Base-by-base conservation (phyloP, 805 yeast genomes). In the Jamesozyma hellenica region DNA sequence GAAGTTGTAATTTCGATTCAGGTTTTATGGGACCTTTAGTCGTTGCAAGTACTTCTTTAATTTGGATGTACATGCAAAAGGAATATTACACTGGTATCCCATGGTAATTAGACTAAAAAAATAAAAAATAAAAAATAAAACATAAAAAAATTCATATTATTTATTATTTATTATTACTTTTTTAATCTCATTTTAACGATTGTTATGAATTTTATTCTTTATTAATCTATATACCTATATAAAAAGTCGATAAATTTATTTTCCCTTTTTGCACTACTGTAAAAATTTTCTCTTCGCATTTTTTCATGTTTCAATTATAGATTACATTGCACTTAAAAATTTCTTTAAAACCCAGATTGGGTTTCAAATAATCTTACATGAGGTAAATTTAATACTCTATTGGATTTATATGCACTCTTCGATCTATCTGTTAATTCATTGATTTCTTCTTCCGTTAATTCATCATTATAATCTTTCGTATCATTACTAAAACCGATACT, bases 1-100 rank as follows among this genome's bases (percentile, higher is more conserved):
- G 74, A 45, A 87, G 94, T 21, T 83, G 92, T 51, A 79, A 75
- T 60, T 71, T 86, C 23, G 96, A 92, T 42, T 82, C 80, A 49
- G 97, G 97, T 2, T 73, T 92, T 42, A 66, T 76, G 37, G 97
- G 97, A 3, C 98, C 98, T 10, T 70, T 87, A 52, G 59, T 90
- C 36, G 95, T 90, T 35, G 74, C 92, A 4, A 70, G 84, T 10
- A 65, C 78, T 26, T 74, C 82, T n/a, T 68, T 82, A 44, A 54
- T 68, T 13, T 88, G 97, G 96, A 85, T 88, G 94, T 63, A 71
- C 46, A 50, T 56, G 7, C 90, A 83, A 58, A 77, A 73, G 55
- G 80, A 73, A 43, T 79, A 65, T 56, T 87, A 85, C 49, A 61
- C 64, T n/a, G 65, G 64, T 32, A 25, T 36, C 16, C 31, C 38